Conservation (phyloP, 495 filamentous ascomycete genomes). For the Xylaria nigripes region DNA sequence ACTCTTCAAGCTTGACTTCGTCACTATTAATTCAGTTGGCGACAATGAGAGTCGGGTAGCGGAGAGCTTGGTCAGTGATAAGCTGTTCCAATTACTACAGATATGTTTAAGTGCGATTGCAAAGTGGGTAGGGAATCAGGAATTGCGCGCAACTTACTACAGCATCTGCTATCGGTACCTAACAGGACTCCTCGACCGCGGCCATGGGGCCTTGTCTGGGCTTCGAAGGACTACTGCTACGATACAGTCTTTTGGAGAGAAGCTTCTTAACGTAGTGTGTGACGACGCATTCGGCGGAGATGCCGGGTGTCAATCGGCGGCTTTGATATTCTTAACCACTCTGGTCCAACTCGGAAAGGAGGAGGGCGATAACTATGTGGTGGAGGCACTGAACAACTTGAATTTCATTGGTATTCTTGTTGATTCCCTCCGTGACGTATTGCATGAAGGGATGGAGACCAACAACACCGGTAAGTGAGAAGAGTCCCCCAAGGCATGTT, state of each 20-base stretch:
- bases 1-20: slow-evolving; percentile 61
- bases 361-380: slow-evolving; percentile 57
- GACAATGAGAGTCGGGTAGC: slow-evolving; percentile 43
- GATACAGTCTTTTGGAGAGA: slow-evolving; percentile 67
- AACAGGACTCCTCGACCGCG: slow-evolving; percentile 56
- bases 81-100: slow-evolving; percentile 85
- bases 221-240: slow-evolving; percentile 60
- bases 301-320: slow-evolving; percentile 69
- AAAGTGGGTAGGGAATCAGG: slow-evolving; percentile 57
- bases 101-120: slow-evolving; percentile 66
- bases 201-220: slow-evolving; percentile 33
- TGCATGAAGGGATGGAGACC: slow-evolving; percentile 47
- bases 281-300: slow-evolving; percentile 89
- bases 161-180: slow-evolving; percentile 81
- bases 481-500: not conserved
- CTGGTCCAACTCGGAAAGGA: slow-evolving; percentile 59
- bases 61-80: slow-evolving; percentile 72
- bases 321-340: slow-evolving; percentile 65
- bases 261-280: slow-evolving; percentile 75
- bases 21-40: slow-evolving; percentile 28
- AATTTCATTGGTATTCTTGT: slow-evolving; percentile 88
- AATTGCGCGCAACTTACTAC: slow-evolving; percentile 75
- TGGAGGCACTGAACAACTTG: slow-evolving; percentile 69
- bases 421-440: slow-evolving; percentile 67
- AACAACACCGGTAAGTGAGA: slow-evolving; percentile 25